Conservation (phyloP, 2,329 filamentous ascomycete genomes). For the Diaporthe eres region DNA sequence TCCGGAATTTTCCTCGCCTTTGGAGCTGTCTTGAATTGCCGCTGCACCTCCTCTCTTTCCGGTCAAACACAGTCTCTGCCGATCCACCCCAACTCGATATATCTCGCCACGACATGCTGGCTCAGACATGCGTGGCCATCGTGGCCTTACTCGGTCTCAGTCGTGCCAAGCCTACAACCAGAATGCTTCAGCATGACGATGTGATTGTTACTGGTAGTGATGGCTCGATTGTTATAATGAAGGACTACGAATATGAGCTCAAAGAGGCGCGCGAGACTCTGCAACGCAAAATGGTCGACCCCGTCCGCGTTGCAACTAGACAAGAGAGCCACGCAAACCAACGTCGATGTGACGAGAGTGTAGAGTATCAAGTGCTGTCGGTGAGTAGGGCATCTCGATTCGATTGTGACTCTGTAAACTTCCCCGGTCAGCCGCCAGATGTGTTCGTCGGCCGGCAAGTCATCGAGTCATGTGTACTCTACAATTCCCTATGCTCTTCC, state of each 20-base stretch:
- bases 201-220: constrained; percentile 46
- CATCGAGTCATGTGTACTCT: not conserved
- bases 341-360: constrained; percentile 44
- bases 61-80: not conserved
- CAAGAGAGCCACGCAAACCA: not conserved
- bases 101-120: not conserved
- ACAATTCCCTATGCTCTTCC: not conserved
- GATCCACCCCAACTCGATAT: not conserved
- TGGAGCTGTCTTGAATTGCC: not conserved
- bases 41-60: not conserved
- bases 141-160: constrained; percentile 23
- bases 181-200: constrained; percentile 43
- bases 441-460: not conserved
- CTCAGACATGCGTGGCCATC: not conserved
- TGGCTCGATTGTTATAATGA: constrained; percentile 47
- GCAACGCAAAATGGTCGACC: constrained; percentile 20
- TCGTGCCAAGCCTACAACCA: constrained; percentile 22
- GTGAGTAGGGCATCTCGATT: not conserved
- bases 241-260: constrained; percentile 45
- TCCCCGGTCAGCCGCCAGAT: too few species aligned
- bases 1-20: not conserved
- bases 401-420: too few species aligned
- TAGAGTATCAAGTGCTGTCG: constrained; percentile 47
- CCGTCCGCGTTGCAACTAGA: not conserved
- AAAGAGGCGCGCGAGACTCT: constrained; percentile 39